These are phyloP conservation scores for Thelonectria discophora DNA, from an alignment of 2,329 filamentous ascomycete species.

Conservation along the genomic window DNA sequence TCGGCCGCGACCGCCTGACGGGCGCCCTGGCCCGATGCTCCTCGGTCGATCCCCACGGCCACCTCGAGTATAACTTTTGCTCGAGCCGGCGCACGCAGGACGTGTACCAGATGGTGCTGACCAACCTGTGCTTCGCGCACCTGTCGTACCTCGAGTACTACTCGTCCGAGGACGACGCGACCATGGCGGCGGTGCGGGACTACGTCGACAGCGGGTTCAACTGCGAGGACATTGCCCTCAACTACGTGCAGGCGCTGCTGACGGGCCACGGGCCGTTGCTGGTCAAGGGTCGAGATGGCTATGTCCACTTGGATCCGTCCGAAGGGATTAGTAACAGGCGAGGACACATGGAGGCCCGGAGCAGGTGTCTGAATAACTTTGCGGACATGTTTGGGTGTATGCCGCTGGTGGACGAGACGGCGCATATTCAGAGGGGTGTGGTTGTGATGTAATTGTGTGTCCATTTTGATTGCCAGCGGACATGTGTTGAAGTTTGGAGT, in stretches of 20 bases:
- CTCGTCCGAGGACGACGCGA: constrained; percentile 46
- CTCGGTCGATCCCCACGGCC: constrained; percentile 35
- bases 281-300: constrained; percentile 46
- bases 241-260: constrained; percentile 47
- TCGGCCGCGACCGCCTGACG: constrained; percentile 46
- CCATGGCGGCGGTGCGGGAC: constrained; percentile 44
- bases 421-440: constrained; percentile 47
- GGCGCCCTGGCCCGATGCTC: constrained; percentile 51
- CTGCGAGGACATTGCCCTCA: constrained; percentile 53
- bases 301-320: constrained; percentile 45
- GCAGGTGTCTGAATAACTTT: constrained; percentile 49
- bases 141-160: constrained; percentile 52
- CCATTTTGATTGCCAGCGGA: neutral
- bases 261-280: constrained; percentile 48
- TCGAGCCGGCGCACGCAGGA: constrained; percentile 37
- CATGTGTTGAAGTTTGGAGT: neutral
- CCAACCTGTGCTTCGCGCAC: constrained; percentile 50
- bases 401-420: constrained; percentile 47
- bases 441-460: constrained; percentile 34
- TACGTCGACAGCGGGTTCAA: constrained; percentile 52
- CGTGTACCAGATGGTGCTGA: constrained; percentile 49
- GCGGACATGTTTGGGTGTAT: constrained; percentile 47
- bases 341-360: constrained; percentile 47
- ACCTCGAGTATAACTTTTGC: constrained; percentile 48
- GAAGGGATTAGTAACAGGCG: constrained; percentile 47